Conservation (phyloP, 2,329 filamentous ascomycete species). For the Microsporum canis region DNA sequence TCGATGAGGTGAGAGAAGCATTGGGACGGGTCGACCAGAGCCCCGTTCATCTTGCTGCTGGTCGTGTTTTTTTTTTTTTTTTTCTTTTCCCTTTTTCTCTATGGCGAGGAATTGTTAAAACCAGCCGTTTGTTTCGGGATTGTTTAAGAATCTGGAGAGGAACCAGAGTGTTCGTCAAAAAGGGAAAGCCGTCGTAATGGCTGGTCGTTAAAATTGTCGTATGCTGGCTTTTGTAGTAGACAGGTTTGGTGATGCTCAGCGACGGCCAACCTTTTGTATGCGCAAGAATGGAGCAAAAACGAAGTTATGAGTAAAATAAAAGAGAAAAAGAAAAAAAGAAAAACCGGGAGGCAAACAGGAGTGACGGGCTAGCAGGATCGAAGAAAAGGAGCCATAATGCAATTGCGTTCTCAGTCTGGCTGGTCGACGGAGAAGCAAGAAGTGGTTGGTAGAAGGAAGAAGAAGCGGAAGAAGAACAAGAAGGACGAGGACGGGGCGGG, state of each 20-base stretch:
- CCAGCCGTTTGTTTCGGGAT: no score
- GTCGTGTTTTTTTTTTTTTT: neutral
- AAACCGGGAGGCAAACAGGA: neutral
- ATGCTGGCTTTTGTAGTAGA: no score
- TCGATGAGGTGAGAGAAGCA: slow-evolving; percentile 36
- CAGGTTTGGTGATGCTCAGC: neutral
- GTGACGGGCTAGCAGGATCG: neutral
- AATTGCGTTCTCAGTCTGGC: slow-evolving; percentile 1
- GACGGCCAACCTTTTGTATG: neutral
- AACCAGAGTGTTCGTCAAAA: no score
- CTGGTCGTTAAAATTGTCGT: no score
- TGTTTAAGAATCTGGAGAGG: no score
- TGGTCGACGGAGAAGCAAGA: neutral
- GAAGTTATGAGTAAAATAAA: no score
- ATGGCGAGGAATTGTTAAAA: neutral
- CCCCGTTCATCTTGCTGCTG: neutral
- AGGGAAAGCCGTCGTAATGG: no score
- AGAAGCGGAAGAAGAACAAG: neutral
- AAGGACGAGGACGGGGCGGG: neutral
- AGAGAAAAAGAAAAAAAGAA: neutral
- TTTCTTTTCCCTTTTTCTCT: neutral
- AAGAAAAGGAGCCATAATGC: neutral
- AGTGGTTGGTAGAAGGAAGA: neutral
- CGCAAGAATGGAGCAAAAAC: neutral
- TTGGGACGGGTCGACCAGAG: slow-evolving; percentile 32